phyloP scores from a whole-genome alignment of 2,329 filamentous ascomycete species.

The Nemania sp. region DNA sequence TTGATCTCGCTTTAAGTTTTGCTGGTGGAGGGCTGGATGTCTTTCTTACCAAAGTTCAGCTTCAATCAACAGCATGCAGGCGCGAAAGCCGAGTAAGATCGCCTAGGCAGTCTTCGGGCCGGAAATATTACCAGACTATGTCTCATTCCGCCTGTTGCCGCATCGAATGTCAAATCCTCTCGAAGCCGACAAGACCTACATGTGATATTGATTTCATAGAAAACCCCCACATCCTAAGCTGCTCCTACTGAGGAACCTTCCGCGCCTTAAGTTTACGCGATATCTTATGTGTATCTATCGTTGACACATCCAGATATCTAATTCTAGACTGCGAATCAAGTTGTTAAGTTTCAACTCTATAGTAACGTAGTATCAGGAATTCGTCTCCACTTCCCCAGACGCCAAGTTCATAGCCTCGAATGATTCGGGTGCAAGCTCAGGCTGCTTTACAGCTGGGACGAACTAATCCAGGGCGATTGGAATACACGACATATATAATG shows the following conservation, averaged over 20 bases:
- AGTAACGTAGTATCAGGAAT: neutral
- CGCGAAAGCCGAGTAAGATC: no score
- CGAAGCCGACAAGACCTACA: conserved; percentile 13
- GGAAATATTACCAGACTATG: neutral
- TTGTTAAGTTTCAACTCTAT: neutral
- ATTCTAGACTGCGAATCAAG: neutral
- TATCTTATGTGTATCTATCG: no score
- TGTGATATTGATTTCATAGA: conserved; percentile 15
- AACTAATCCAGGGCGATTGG: no score
- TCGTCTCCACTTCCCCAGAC: conserved; percentile 20
- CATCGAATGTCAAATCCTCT: conserved; percentile 8
- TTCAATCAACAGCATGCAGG: no score
- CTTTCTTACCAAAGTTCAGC: neutral
- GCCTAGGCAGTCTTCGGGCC: neutral
- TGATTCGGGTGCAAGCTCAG: no score
- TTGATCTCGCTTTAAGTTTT: no score
- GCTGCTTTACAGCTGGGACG: no score
- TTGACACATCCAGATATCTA: neutral
- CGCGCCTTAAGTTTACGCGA: no score
- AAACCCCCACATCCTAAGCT: conserved; percentile 8
- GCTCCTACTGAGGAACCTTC: neutral
- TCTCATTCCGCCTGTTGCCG: neutral
- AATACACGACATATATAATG: no score
- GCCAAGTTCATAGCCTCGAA: conserved; percentile 3
- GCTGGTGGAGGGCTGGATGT: neutral